Base-by-base conservation (phyloP, 1,284 basidiomycete species). In the Ceratobasidium sp. region DNA sequence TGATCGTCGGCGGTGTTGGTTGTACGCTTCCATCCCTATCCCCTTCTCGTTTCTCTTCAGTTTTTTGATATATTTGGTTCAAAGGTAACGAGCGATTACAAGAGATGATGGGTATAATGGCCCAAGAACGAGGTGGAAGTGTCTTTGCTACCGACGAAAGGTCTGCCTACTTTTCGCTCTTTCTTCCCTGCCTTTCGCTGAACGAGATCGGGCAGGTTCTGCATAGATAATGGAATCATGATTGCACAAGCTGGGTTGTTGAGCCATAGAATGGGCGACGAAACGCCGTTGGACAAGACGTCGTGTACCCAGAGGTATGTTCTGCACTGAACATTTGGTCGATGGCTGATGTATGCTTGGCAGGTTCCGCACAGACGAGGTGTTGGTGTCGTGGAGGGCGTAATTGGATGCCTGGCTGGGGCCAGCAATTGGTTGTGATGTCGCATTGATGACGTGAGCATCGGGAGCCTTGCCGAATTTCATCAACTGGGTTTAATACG, bases 171-270 rank as follows among this genome's bases (percentile, higher is more conserved):
- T 24, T 37, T 7, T 6, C 68, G 58, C 24, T n/a, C n/a, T 43
- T 4, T 22, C 2, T 11, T 22, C 14, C 14, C 37, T 0, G 31
- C 19, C 41, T 61, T 19, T 31, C 41, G 24, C 22, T 48, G 2
- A 41, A 16, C 39, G 16, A n/a, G 53, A 43, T 62, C n/a, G 6
- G 19, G 71, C 6, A 97, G 96, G 73, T 98, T 98, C 83, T 98
- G 97, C 82, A 98, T 99, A 77, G 98, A 99, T 83, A 99, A 99
- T 80, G 98, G 98, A 1, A 97, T 99, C 80, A 99, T 99, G 98
- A 99, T 99, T 74, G 98, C 98, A 0, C 98, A 99, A 82, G 98
- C 98, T 1, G 97, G 97, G 31, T 85, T 99, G 61, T 85, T 99
- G 48, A 90, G 92, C 75, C 95, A 90, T 82, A 88, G 98, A 6